These are phyloP conservation scores for Solanum stenotomum DNA, from an alignment of 257 asterid species.

Conservation along the genomic window DNA sequence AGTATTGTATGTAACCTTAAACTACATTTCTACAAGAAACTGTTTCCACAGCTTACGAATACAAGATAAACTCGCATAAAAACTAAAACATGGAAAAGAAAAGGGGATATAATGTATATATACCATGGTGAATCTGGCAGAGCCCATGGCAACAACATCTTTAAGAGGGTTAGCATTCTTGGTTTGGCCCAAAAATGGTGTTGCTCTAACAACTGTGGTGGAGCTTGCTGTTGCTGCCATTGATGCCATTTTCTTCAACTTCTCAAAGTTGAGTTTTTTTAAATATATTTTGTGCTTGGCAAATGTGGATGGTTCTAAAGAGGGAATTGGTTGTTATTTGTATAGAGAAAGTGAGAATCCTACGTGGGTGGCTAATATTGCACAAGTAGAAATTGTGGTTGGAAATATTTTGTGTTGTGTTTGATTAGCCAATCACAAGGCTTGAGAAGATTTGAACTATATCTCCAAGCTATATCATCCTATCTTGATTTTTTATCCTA, in stretches of 20 bases:
- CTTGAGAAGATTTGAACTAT: slow-evolving; percentile 19
- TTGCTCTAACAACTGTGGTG: slow-evolving; percentile 45
- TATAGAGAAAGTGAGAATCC: slow-evolving; percentile 9
- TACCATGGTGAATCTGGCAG: slow-evolving; percentile 58
- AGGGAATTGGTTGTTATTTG: neutral
- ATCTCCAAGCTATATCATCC: slow-evolving; percentile 40
- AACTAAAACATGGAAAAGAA: neutral
- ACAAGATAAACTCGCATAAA: neutral
- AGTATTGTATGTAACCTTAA: neutral
- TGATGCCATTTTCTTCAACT: slow-evolving; percentile 29
- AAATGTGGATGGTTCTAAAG: neutral
- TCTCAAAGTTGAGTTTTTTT: neutral
- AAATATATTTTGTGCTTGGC: neutral
- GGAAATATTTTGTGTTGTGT: slow-evolving; percentile 3
- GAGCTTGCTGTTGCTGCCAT: slow-evolving; percentile 62
- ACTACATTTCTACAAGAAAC: neutral
- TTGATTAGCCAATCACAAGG: slow-evolving; percentile 35
- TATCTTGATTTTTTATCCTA: too few relatives aligned
- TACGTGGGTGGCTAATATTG: slow-evolving; percentile 33
- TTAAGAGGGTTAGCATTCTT: slow-evolving; percentile 49
- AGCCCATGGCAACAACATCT: slow-evolving; percentile 53
- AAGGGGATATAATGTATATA: neutral
- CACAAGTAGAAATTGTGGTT: slow-evolving; percentile 37
- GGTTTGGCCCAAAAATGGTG: slow-evolving; percentile 71
- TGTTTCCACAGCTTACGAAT: neutral